A percentile compares a stretch with the other conserved stretches of the same genome.
Conservation (phyloP, 805 yeast genomes). For the Starmerella vitae region DNA sequence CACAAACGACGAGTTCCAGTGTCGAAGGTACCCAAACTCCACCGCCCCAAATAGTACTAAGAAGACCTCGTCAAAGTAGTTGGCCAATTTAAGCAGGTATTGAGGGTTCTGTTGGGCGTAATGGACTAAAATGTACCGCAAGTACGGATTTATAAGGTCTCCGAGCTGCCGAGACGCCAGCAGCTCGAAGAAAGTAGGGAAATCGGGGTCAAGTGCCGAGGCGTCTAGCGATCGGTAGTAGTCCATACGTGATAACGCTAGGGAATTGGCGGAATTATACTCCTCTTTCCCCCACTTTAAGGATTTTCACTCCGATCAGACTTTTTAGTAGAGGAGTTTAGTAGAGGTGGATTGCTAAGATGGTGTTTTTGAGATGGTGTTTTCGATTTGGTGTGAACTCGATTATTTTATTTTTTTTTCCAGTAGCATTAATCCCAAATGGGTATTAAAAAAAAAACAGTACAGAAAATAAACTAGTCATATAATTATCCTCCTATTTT, state of each 20-base stretch:
- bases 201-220: slow-evolving; percentile 52
- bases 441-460: too few relatives aligned
- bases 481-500: too few relatives aligned
- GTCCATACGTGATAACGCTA: slow-evolving; percentile 55
- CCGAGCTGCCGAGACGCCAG: slow-evolving; percentile 71
- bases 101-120: slow-evolving; percentile 70
- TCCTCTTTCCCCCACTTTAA: too few relatives aligned
- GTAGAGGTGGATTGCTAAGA: too few relatives aligned
- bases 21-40: slow-evolving; percentile 55
- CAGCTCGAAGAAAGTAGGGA: slow-evolving; percentile 82
- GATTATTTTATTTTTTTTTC: too few relatives aligned
- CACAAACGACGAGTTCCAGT: slow-evolving; percentile 76
- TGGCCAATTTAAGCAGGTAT: slow-evolving; percentile 44
- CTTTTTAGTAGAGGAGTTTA: too few relatives aligned
- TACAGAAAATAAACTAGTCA: too few relatives aligned
- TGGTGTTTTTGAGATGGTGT: too few relatives aligned
- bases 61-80: slow-evolving; percentile 66
- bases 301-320: too few relatives aligned
- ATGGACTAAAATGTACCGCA: slow-evolving; percentile 65
- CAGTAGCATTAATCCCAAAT: too few relatives aligned
- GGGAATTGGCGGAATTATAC: too few relatives aligned
- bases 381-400: too few relatives aligned
- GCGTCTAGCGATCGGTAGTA: slow-evolving; percentile 71
- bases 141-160: slow-evolving; percentile 62
- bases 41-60: slow-evolving; percentile 44